Conservation (phyloP, 345 rosid species). For the Eutrema yunnanense region DNA sequence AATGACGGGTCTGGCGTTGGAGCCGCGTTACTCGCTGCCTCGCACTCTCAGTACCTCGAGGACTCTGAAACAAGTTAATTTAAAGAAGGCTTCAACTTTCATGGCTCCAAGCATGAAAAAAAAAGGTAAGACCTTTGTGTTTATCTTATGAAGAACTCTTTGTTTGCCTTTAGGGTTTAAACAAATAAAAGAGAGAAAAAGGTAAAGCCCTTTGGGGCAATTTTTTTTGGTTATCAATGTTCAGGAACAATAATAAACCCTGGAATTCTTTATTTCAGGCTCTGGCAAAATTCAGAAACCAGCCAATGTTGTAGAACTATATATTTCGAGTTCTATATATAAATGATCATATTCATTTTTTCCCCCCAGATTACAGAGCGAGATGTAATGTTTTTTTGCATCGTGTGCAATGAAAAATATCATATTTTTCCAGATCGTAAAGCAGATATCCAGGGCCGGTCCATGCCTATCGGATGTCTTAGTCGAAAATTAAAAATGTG, state of each 20-base stretch:
- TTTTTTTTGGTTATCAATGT: background rate
- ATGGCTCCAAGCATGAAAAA: background rate
- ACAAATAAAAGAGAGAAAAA: constrained; percentile 18
- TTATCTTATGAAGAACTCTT: constrained; percentile 9
- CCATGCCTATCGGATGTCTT: too few species aligned
- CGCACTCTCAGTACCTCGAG: constrained; percentile 51
- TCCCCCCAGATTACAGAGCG: background rate
- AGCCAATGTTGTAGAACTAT: constrained; percentile 30
- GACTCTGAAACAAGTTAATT: constrained; percentile 24
- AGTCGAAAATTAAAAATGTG: too few species aligned
- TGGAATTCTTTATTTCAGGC: constrained; percentile 12
- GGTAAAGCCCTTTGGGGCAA: constrained; percentile 2
- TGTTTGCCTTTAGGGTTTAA: constrained; percentile 23
- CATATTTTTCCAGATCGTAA: too few species aligned
- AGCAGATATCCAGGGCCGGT: too few species aligned
- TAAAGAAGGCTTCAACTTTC: background rate
- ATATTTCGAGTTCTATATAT: constrained; percentile 10
- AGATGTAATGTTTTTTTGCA: too few species aligned
- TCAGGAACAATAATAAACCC: constrained; percentile 20
- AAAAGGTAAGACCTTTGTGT: background rate
- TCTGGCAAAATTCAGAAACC: constrained; percentile 2
- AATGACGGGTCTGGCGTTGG: constrained; percentile 82
- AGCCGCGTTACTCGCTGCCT: constrained; percentile 75
- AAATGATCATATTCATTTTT: background rate
- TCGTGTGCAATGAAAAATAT: too few species aligned